Evolutionary conservation across 2,329 filamentous ascomycete genomes (phyloP).

Genomic region (Didymellaceae sp.): DNA sequence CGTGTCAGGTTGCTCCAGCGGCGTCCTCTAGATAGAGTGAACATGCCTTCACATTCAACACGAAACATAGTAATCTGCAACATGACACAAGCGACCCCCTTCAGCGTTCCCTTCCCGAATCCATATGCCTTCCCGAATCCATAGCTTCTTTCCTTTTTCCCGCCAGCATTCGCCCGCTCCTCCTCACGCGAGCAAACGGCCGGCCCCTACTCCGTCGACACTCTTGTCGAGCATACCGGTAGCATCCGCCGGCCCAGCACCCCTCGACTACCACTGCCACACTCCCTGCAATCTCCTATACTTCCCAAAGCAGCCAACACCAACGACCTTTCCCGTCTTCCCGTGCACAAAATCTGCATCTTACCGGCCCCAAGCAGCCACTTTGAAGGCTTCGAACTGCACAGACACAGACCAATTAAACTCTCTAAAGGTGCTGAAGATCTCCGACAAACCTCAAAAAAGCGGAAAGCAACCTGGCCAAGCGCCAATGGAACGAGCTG

Average conservation of each 20-base stretch:
- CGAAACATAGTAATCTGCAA: slow-evolving; percentile 3
- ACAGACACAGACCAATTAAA: too few species aligned
- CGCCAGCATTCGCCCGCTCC: too few species aligned
- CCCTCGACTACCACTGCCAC: neutral
- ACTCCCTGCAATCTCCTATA: slow-evolving; percentile 9
- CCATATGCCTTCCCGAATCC: neutral
- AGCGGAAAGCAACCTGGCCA: too few species aligned
- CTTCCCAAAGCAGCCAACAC: neutral
- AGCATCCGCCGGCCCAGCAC: neutral
- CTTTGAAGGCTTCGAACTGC: too few species aligned
- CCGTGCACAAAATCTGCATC: neutral
- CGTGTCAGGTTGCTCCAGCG: neutral
- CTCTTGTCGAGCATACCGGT: neutral
- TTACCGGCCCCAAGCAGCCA: too few species aligned
- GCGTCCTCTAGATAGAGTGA: neutral
- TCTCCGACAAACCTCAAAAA: too few species aligned
- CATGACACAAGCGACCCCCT: too few species aligned
- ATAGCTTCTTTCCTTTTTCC: too few species aligned
- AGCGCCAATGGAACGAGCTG: too few species aligned
- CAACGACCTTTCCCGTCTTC: too few species aligned
- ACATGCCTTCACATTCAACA: slow-evolving; percentile 1
- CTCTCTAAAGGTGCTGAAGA: too few species aligned
- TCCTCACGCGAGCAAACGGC: slow-evolving; percentile 11
- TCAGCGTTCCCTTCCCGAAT: neutral
- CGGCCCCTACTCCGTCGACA: slow-evolving; percentile 6